Percentiles rank a stretch among this genome's conserved stretches.
Evolutionary conservation across 2,329 filamentous ascomycete species (phyloP).

Genomic region (Curvularia hawaiiensis): DNA sequence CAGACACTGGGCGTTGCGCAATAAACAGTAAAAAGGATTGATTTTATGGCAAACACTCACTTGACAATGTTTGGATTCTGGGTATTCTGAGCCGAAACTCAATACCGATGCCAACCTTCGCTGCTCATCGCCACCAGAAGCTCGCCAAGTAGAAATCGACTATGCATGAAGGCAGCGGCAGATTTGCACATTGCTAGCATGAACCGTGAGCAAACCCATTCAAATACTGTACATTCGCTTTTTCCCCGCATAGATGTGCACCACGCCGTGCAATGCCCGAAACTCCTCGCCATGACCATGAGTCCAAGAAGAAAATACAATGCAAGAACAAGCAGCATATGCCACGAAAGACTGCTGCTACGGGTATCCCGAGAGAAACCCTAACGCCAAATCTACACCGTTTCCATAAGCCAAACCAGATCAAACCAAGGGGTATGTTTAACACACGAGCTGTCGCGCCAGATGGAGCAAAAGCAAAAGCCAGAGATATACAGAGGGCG

Average conservation of each 20-base stretch:
- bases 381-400: conserved; percentile 33
- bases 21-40: background rate
- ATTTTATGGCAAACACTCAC: no score
- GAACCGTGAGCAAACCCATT: conserved; percentile 15
- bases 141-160: background rate
- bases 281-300: conserved; percentile 36
- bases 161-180: background rate
- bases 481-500: conserved; percentile 30
- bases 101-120: background rate
- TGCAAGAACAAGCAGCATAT: conserved; percentile 28
- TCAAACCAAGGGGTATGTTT: conserved; percentile 28
- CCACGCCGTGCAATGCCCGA: conserved; percentile 37
- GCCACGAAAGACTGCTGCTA: conserved; percentile 26
- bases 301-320: conserved; percentile 30
- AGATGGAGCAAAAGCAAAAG: conserved; percentile 32
- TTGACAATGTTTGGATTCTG: no score
- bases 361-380: conserved; percentile 37
- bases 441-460: conserved; percentile 25
- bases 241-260: conserved; percentile 23
- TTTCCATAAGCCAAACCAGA: conserved; percentile 24
- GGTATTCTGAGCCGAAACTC: background rate
- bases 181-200: conserved; percentile 13
- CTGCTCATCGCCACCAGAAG: background rate
- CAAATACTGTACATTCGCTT: conserved; percentile 35
- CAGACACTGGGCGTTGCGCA: background rate